Percentiles rank a stretch among this genome's conserved stretches.
These are phyloP conservation scores for Calocera cornea DNA, from an alignment of 768 basidiomycete species.

Conservation along the genomic window DNA sequence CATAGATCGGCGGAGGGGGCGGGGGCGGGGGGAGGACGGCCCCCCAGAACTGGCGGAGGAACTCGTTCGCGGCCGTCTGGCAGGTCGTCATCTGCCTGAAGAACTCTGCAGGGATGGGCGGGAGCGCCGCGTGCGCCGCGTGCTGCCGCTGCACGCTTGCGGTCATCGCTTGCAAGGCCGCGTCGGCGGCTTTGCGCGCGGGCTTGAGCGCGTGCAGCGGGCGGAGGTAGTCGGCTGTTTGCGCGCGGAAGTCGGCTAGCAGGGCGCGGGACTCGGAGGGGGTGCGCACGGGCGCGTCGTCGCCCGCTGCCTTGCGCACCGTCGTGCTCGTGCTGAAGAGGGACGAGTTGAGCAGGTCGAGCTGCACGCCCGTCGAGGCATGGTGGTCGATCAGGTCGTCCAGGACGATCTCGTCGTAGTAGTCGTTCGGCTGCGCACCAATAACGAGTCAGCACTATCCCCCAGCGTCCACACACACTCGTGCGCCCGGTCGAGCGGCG, in stretches of 20 bases:
- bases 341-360: conserved; percentile 42
- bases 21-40: conserved; percentile 63
- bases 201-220: conserved; percentile 40
- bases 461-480: no score
- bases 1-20: conserved; percentile 38
- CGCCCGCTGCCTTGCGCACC: background rate
- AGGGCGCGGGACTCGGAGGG: background rate
- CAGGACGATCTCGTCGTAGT: conserved; percentile 56
- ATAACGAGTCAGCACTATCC: background rate
- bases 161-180: conserved; percentile 61
- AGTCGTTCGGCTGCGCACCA: conserved; percentile 16
- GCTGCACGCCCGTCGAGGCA: background rate
- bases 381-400: conserved; percentile 59
- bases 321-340: background rate
- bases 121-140: background rate
- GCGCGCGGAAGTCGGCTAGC: background rate
- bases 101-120: conserved; percentile 52
- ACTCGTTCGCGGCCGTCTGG: conserved; percentile 89
- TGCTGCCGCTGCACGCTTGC: conserved; percentile 55
- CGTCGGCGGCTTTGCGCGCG: conserved; percentile 53
- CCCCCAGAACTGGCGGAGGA: conserved; percentile 91
- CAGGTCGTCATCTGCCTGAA: conserved; percentile 76
- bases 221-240: background rate
- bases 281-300: background rate
- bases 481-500: no score